Evolutionary conservation across 2,329 filamentous ascomycete species (phyloP).

Genomic region (Diaporthe humulicola): DNA sequence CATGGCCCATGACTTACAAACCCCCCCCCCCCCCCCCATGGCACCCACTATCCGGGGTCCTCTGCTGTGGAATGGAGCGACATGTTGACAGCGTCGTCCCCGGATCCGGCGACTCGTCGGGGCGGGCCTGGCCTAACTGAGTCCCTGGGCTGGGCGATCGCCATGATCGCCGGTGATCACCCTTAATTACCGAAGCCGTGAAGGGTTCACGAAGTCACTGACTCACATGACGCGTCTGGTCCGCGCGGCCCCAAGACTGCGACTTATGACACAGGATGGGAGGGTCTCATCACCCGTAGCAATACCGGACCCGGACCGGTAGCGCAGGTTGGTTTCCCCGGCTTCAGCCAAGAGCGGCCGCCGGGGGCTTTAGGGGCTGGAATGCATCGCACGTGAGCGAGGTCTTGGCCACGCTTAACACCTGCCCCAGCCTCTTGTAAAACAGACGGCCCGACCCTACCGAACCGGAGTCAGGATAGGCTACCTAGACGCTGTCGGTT

Average conservation of each 20-base stretch:
- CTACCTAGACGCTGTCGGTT: background rate
- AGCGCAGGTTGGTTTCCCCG: background rate
- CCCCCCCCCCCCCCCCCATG: no score
- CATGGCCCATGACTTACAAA: background rate
- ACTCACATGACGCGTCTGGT: slow-evolving; percentile 17
- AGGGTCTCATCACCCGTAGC: slow-evolving; percentile 7
- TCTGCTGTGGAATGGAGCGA: background rate
- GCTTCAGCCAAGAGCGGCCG: background rate
- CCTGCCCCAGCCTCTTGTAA: background rate
- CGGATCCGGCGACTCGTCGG: slow-evolving; percentile 19
- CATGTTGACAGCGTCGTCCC: background rate
- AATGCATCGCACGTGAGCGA: background rate
- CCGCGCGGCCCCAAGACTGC: background rate
- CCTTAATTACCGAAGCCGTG: slow-evolving; percentile 2
- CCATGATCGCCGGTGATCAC: slow-evolving; percentile 16
- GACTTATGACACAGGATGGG: slow-evolving; percentile 4
- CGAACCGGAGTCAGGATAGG: background rate
- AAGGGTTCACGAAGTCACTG: background rate
- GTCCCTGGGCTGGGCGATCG: background rate
- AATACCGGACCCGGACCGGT: background rate
- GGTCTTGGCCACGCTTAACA: background rate
- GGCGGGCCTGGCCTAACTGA: background rate
- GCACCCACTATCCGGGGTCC: background rate
- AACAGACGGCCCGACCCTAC: background rate
- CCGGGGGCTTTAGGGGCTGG: background rate